Conservation (phyloP, 106 monocot genomes). For the Apostasia shenzhenica region DNA sequence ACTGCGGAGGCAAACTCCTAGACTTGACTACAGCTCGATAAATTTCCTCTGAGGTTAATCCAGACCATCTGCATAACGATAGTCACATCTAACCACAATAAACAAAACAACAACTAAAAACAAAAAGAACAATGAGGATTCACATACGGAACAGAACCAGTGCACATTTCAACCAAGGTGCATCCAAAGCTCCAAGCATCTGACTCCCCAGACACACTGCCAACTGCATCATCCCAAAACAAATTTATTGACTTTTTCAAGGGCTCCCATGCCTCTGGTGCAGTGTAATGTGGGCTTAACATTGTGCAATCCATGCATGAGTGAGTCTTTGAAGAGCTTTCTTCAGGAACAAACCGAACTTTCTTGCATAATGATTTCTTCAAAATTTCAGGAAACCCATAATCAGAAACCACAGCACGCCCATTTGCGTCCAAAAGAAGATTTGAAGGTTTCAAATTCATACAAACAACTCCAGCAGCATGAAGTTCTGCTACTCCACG, state of each 20-base stretch:
- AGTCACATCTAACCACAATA: conserved; percentile 5
- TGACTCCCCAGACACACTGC: conserved; percentile 76
- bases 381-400: conserved; percentile 90
- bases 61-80: conserved; percentile 73
- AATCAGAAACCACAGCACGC: conserved; percentile 85
- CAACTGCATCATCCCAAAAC: conserved; percentile 89
- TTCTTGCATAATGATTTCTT: conserved; percentile 71
- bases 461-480: conserved; percentile 90
- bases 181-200: conserved; percentile 99
- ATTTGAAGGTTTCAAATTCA: conserved; percentile 97
- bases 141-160: conserved; percentile 96
- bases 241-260: conserved; percentile 70
- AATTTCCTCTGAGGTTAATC: conserved; percentile 84
- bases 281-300: conserved; percentile 84
- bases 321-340: conserved; percentile 61
- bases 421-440: conserved; percentile 77
- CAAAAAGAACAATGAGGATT: conserved; percentile 10
- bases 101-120: not conserved
- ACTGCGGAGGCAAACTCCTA: conserved; percentile 77
- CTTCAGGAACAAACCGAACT: conserved; percentile 41
- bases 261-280: conserved; percentile 97
- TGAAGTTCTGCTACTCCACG: conserved; percentile 98
- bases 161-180: conserved; percentile 97
- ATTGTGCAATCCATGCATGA: conserved; percentile 90
- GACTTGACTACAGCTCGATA: conserved; percentile 76